phyloP scores from a whole-genome alignment of 1,139 yeast species.

The Meyerozyma sp. region DNA sequence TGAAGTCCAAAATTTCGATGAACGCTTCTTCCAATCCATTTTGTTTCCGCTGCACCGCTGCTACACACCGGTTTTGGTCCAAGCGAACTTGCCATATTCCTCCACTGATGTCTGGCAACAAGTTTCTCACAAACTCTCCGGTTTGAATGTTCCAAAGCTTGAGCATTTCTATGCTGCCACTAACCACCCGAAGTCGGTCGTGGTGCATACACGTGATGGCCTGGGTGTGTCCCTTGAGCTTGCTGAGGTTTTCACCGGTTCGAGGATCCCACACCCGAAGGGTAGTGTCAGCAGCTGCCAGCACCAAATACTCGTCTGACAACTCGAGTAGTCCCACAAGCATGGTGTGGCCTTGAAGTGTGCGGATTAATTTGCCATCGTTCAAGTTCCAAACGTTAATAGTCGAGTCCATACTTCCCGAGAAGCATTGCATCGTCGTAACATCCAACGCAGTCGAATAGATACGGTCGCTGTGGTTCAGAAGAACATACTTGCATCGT shows the following conservation, averaged over 20 bases:
- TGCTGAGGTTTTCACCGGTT: slow-evolving; percentile 61
- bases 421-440: slow-evolving; percentile 70
- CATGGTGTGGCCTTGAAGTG: slow-evolving; percentile 81
- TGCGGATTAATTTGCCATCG: slow-evolving; percentile 61
- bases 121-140: slow-evolving; percentile 71
- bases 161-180: slow-evolving; percentile 82
- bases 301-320: slow-evolving; percentile 73
- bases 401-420: slow-evolving; percentile 89
- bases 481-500: slow-evolving; percentile 63
- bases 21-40: slow-evolving; percentile 48
- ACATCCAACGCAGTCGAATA: slow-evolving; percentile 83
- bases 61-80: slow-evolving; percentile 79
- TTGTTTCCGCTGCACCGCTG: slow-evolving; percentile 73
- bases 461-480: slow-evolving; percentile 84
- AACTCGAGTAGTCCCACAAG: slow-evolving; percentile 83
- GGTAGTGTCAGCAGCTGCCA: slow-evolving; percentile 95
- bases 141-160: slow-evolving; percentile 79
- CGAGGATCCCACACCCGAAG: slow-evolving; percentile 90
- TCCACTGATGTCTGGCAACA: slow-evolving; percentile 70
- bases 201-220: slow-evolving; percentile 95
- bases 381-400: slow-evolving; percentile 87
- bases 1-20: slow-evolving; percentile 84
- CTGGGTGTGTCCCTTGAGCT: slow-evolving; percentile 77
- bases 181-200: slow-evolving; percentile 75
- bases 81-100: slow-evolving; percentile 95